Evolutionary conservation across 108 stramenopile genomes (phyloP).

Genomic region (Chaetoceros muelleri): DNA sequence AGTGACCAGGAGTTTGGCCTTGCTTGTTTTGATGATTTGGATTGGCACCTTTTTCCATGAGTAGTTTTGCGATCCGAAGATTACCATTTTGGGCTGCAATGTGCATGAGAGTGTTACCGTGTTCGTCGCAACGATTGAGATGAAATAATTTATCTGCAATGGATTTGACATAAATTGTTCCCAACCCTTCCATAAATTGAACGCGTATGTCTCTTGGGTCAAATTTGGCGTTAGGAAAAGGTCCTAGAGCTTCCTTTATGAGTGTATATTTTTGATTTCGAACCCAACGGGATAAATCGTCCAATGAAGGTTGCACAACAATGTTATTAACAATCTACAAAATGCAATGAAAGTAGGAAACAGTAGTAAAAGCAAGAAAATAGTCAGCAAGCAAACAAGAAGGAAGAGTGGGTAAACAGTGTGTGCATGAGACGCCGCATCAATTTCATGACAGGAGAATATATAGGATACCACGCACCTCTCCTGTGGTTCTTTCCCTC

Average conservation of each 20-base stretch:
- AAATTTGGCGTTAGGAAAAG: slow-evolving; percentile 41
- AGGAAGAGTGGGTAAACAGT: too few species aligned
- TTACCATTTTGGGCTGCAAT: slow-evolving; percentile 75
- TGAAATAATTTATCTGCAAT: slow-evolving; percentile 59
- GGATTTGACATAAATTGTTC: slow-evolving; percentile 58
- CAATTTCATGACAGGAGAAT: too few species aligned
- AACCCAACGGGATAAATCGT: slow-evolving; percentile 31
- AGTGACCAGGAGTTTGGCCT: slow-evolving; percentile 79
- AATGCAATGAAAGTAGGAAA: too few species aligned
- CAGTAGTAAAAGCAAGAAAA: too few species aligned
- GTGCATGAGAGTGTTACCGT: slow-evolving; percentile 73
- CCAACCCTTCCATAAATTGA: slow-evolving; percentile 50
- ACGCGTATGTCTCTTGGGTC: slow-evolving; percentile 36
- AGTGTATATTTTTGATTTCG: slow-evolving; percentile 56
- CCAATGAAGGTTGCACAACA: too few species aligned
- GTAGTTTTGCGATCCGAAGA: slow-evolving; percentile 47
- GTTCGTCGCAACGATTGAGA: slow-evolving; percentile 64
- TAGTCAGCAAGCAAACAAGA: too few species aligned
- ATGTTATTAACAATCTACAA: too few species aligned
- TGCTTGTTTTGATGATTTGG: slow-evolving; percentile 81
- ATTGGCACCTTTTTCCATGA: slow-evolving; percentile 68
- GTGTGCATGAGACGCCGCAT: too few species aligned
- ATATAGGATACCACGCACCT: too few species aligned
- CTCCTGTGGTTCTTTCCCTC: too few species aligned
- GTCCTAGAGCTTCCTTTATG: slow-evolving; percentile 51